Base-by-base conservation (phyloP, 1,284 basidiomycete species). In the Calocybe gambosa region DNA sequence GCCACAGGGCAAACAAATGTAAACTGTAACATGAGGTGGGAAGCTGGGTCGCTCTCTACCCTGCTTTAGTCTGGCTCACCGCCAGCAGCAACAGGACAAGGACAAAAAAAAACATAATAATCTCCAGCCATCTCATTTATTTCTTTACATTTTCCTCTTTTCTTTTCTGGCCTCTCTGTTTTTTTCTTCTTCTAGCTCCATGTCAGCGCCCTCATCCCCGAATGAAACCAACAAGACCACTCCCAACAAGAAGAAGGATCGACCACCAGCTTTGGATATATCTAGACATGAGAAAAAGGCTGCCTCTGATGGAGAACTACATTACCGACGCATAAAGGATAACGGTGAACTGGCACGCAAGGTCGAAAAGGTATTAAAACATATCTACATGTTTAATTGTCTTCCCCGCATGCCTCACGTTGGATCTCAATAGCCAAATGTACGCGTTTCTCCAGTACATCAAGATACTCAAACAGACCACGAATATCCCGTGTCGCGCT, bases 401-500 rank as follows among this genome's bases (percentile, higher is more conserved):
- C 18, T 42, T 35, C 34, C 38, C 47, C 46, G 31, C 42, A 35
- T 42, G 12, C 15, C 39, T 50, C 23, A 47, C 45, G 45, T 38
- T 34, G 38, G 6, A 19, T 12, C 41, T 42, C 43, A 55, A 39
- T 58, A 74, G 69, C 69, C 68, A 39, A 68, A 55, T 47, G 55
- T 70, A 47, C 65, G 70, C 42, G 63, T 70, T 26, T 66, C 67
- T 43, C 59, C 59, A 31, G 63, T 64, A 42, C 63, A 64, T 34
- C 60, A 64, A 40, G 58, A 55, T 16, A 45, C 49, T 16, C 47
- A 54, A 43, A 51, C 51, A 31, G 63, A 64, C 41, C 58, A 57
- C 35, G 66, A 67, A 47, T 54, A 57, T 52, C 45, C 58, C n/a
- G 45, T 63, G 33, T 82, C 86, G 42, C 74, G 75, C 49, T 84